These are phyloP conservation scores for Bruguiera hainesii DNA, from an alignment of 441 rosid species.

Conservation along the genomic window DNA sequence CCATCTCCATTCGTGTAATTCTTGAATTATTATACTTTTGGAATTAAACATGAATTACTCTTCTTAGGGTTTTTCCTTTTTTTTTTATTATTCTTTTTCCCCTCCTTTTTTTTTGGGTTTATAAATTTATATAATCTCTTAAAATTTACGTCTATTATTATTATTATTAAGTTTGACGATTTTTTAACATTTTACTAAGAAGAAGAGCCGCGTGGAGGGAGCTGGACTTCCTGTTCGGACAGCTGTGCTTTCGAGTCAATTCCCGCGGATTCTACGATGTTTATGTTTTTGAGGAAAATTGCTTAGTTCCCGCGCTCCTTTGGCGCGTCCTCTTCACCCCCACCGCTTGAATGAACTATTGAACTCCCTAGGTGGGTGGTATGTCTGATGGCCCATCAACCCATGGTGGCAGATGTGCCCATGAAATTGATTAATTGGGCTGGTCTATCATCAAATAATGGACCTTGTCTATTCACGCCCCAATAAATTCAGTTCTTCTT, in stretches of 20 bases:
- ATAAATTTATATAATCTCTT: too few relatives aligned
- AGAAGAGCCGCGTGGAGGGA: conserved; percentile 15
- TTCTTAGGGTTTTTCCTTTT: too few relatives aligned
- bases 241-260: conserved; percentile 6
- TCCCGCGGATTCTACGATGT: conserved; percentile 3
- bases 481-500: too few relatives aligned
- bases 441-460: too few relatives aligned
- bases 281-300: not conserved
- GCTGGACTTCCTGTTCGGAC: conserved; percentile 13
- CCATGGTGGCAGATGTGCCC: too few relatives aligned
- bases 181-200: not conserved
- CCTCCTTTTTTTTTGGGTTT: not conserved
- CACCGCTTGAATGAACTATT: not conserved
- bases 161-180: not conserved
- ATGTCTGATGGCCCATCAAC: not conserved
- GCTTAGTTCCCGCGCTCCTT: not conserved
- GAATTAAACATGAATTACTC: too few relatives aligned
- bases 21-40: too few relatives aligned
- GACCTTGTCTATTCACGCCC: too few relatives aligned
- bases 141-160: not conserved
- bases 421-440: too few relatives aligned
- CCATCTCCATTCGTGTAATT: too few relatives aligned
- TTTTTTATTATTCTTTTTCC: not conserved
- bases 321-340: conserved; percentile 11
- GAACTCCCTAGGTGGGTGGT: not conserved